Evolutionary conservation across 345 rosid species (phyloP).

Genomic region (Gossypium turneri): DNA sequence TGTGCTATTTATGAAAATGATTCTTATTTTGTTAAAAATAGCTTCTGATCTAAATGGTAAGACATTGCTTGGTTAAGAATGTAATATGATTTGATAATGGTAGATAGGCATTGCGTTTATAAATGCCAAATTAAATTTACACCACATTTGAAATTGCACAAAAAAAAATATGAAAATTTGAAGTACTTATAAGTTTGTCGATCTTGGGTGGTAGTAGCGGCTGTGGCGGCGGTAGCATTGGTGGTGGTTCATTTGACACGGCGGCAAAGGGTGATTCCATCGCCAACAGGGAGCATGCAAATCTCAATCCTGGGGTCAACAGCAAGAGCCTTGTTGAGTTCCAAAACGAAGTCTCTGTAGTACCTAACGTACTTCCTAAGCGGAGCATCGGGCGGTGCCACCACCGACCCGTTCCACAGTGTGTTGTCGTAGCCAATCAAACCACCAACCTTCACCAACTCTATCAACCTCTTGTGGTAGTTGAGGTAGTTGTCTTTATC

Average conservation of each 20-base stretch:
- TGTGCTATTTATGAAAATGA: no score
- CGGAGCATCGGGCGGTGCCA: slow-evolving; percentile 78
- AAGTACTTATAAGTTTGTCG: neutral
- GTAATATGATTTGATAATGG: neutral
- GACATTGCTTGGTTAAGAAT: neutral
- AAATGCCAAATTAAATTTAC: neutral
- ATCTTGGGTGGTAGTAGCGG: neutral
- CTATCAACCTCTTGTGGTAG: slow-evolving; percentile 82
- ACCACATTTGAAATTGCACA: neutral
- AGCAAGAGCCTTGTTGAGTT: slow-evolving; percentile 94
- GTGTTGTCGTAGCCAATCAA: slow-evolving; percentile 97
- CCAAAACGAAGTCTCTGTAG: slow-evolving; percentile 81
- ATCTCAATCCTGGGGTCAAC: slow-evolving; percentile 95
- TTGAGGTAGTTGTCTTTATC: slow-evolving; percentile 94
- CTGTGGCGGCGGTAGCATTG: neutral
- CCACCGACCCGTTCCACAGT: slow-evolving; percentile 93
- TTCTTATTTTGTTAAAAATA: no score
- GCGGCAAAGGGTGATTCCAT: slow-evolving; percentile 97
- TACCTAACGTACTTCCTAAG: slow-evolving; percentile 80
- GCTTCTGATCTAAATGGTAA: no score
- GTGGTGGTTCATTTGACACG: slow-evolving; percentile 45
- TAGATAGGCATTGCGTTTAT: neutral
- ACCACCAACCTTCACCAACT: slow-evolving; percentile 84
- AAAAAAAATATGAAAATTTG: neutral
- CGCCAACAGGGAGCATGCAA: slow-evolving; percentile 93